Evolutionary conservation across 306 rosid genomes (phyloP).

Genomic region (Fragaria nilgerrensis): DNA sequence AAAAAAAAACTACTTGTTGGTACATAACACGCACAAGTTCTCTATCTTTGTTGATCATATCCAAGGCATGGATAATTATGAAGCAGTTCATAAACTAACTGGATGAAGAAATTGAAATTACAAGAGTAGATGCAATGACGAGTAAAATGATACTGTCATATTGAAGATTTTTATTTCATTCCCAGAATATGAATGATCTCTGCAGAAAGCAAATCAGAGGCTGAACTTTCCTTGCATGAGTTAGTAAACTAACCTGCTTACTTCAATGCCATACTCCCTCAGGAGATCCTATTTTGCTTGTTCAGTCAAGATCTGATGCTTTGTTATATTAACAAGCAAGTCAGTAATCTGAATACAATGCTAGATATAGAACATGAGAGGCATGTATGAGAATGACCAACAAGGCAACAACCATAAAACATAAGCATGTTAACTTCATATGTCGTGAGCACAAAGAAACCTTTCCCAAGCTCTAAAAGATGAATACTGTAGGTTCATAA

Average conservation of each 20-base stretch:
- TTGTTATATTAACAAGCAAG: conserved; percentile 85
- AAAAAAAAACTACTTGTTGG: background rate
- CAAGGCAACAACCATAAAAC: background rate
- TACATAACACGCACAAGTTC: background rate
- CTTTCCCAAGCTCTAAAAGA: background rate
- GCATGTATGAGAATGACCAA: conserved; percentile 4
- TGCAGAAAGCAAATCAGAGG: background rate
- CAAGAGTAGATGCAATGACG: background rate
- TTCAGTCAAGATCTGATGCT: conserved; percentile 63
- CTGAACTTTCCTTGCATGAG: background rate
- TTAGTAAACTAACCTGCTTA: conserved; percentile 66
- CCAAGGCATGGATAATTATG: background rate
- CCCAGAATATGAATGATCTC: background rate
- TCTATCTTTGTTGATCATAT: background rate
- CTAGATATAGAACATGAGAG: conserved; percentile 20
- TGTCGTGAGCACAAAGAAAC: background rate
- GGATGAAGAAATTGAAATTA: background rate
- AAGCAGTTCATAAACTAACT: background rate
- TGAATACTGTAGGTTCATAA: background rate
- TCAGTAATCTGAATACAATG: conserved; percentile 69
- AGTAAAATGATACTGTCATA: background rate
- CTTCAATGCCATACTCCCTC: conserved; percentile 70
- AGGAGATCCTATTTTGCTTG: conserved; percentile 62
- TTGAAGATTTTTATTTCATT: background rate
- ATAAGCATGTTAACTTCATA: background rate